Evolutionary conservation across 441 rosid species (phyloP), one percentile per base, ranked within the genome.

Genomic region (Populus hybrid): DNA sequence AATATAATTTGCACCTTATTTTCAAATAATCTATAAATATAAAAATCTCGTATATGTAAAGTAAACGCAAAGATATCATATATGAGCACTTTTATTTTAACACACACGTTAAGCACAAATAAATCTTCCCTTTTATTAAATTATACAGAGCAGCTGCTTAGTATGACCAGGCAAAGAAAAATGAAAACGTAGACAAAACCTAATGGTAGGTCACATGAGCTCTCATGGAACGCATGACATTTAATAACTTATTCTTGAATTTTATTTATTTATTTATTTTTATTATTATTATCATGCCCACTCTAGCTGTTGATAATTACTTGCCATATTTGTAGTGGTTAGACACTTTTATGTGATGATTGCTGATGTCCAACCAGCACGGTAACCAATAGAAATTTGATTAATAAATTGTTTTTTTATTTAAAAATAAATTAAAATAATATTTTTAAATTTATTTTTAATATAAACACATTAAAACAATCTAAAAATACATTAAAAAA

Each of bases 181-280:
- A 28, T 23, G 33, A 8, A 69, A 76, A 50, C 26, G 72, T 8
- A 78, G 82, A 82, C 83, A 77, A 65, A 78, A 72, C 59, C 69
- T 20, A 42, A 74, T 80, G 87, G 81, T 82, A 80, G 87, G 90
- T 77, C 83, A 71, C 75, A 64, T 45, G 77, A n/a, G 38, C 75
- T 42, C 82, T 74, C 69, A 75, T 65, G 24, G 76, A 80, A 74
- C 70, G 80, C 82, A 80, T 85, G 89, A 76, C 79, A 31, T 50
- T 71, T n/a, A 63, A 76, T 64, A 38, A 50, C 76, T 33, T 33
- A 53, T 59, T 59, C 21, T 72, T 69, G 74, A 78, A 56, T 18
- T 31, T 31, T 31, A 33, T 53, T 16, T 50, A 16, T 50, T 0
- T 18, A 64, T 29, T 1, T 21, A 7, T 4, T 31, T 4, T 4